These are phyloP conservation scores for Galerina marginata DNA, from an alignment of 768 basidiomycete species.

Conservation along the genomic window DNA sequence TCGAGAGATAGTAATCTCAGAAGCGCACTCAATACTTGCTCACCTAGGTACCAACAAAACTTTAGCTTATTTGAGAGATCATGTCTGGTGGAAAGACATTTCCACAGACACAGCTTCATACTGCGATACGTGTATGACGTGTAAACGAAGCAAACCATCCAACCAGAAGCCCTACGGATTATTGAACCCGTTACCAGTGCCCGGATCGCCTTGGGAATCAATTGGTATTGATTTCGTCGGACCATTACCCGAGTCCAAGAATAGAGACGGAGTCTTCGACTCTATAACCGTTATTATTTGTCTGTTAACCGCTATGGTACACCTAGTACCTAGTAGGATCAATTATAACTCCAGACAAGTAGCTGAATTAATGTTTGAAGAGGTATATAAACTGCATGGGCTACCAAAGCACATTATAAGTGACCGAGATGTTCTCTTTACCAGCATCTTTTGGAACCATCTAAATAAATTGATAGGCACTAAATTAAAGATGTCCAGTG, in stretches of 20 bases:
- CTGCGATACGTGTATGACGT: conserved; percentile 33
- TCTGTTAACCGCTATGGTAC: conserved; percentile 26
- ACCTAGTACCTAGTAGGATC: conserved; percentile 31
- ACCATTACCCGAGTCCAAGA: conserved; percentile 23
- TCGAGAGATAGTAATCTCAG: conserved; percentile 37
- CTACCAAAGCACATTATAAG: conserved; percentile 43
- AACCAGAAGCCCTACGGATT: conserved; percentile 33
- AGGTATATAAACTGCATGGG: conserved; percentile 44
- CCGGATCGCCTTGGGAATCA: conserved; percentile 32
- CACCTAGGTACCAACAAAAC: conserved; percentile 44
- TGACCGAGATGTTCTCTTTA: conserved; percentile 48
- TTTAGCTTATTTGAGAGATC: conserved; percentile 31
- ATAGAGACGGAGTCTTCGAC: conserved; percentile 29
- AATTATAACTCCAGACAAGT: conserved; percentile 38
- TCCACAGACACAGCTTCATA: conserved; percentile 27
- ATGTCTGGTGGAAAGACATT: conserved; percentile 48
- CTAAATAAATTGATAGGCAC: conserved; percentile 29
- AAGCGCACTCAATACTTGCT: conserved; percentile 44
- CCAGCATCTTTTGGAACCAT: conserved; percentile 45
- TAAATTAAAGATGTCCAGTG: conserved; percentile 27
- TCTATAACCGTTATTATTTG: conserved; percentile 35
- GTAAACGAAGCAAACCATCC: conserved; percentile 25
- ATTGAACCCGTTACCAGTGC: conserved; percentile 30
- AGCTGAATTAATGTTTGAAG: conserved; percentile 38
- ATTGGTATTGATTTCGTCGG: conserved; percentile 25